These are phyloP conservation scores for Cylindrodendrum hubeiense DNA, from an alignment of 2,329 filamentous ascomycete genomes.

Conservation along the genomic window DNA sequence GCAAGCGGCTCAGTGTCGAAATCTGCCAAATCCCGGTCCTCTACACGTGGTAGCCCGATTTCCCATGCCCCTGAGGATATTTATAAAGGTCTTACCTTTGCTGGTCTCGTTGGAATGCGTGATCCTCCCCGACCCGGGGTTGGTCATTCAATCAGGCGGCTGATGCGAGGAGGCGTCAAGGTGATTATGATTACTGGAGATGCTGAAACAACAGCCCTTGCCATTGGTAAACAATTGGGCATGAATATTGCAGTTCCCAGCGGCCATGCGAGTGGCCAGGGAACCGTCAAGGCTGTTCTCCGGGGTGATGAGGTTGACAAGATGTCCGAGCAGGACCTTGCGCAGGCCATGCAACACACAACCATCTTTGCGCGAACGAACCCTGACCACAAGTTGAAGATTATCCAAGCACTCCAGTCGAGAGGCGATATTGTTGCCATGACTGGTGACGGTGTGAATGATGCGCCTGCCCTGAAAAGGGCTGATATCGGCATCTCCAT, in stretches of 20 bases:
- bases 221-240: slow-evolving; percentile 94
- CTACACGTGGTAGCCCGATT: slow-evolving; percentile 58
- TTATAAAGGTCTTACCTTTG: slow-evolving; percentile 88
- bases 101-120: slow-evolving; percentile 95
- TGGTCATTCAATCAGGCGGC: slow-evolving; percentile 84
- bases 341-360: slow-evolving; percentile 86
- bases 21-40: slow-evolving; percentile 56
- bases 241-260: slow-evolving; percentile 79
- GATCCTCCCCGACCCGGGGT: slow-evolving; percentile 94
- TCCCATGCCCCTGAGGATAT: slow-evolving; percentile 72
- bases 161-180: slow-evolving; percentile 95
- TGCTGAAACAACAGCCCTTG: slow-evolving; percentile 92
- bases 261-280: slow-evolving; percentile 65
- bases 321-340: slow-evolving; percentile 88
- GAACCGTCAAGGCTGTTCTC: slow-evolving; percentile 78
- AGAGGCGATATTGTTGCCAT: slow-evolving; percentile 98
- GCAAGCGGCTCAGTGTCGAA: slow-evolving; percentile 81
- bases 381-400: slow-evolving; percentile 98
- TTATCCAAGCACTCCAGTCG: slow-evolving; percentile 89
- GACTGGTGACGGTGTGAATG: slow-evolving; percentile 98
- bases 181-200: slow-evolving; percentile 99
- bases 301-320: slow-evolving; percentile 92
- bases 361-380: slow-evolving; percentile 97
- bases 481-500: slow-evolving; percentile 98
- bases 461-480: slow-evolving; percentile 95